These are phyloP conservation scores for Striga hermonthica DNA, from an alignment of 305 asterid genomes.

Conservation along the genomic window DNA sequence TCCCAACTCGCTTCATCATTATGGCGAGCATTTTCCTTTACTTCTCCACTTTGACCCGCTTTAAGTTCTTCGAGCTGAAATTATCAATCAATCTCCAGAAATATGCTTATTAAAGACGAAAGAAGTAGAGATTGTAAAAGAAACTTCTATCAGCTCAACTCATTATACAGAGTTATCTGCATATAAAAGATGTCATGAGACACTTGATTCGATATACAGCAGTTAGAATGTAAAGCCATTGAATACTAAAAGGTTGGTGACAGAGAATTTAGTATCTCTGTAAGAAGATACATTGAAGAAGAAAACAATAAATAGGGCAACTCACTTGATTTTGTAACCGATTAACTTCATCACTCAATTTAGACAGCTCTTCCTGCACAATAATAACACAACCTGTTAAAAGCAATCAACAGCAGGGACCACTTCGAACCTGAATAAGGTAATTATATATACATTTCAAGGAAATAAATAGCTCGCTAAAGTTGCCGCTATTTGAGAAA, in stretches of 20 bases:
- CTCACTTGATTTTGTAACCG: constrained; percentile 61
- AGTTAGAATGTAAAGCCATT: too few species aligned
- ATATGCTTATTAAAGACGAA: constrained; percentile 11
- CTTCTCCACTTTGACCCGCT: constrained; percentile 35
- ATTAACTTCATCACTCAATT: constrained; percentile 55
- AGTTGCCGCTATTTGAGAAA: too few species aligned
- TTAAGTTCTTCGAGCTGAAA: constrained; percentile 72
- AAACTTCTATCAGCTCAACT: background rate
- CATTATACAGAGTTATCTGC: constrained; percentile 4
- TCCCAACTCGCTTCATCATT: constrained; percentile 31
- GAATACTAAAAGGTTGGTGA: background rate
- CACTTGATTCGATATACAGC: too few species aligned
- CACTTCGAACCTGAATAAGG: constrained; percentile 23
- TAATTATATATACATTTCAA: too few species aligned
- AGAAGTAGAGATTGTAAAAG: too few species aligned
- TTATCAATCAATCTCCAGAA: constrained; percentile 28
- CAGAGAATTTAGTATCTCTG: constrained; percentile 17
- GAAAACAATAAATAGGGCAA: constrained; percentile 25
- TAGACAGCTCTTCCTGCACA: constrained; percentile 76
- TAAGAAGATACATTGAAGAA: constrained; percentile 2
- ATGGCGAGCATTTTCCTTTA: constrained; percentile 29
- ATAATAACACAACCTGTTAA: constrained; percentile 28
- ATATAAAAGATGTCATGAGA: background rate
- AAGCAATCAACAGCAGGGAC: constrained; percentile 19
- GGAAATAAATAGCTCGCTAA: too few species aligned